Conservation (phyloP, 257 asterid genomes). For the Knoxia roxburghii region DNA sequence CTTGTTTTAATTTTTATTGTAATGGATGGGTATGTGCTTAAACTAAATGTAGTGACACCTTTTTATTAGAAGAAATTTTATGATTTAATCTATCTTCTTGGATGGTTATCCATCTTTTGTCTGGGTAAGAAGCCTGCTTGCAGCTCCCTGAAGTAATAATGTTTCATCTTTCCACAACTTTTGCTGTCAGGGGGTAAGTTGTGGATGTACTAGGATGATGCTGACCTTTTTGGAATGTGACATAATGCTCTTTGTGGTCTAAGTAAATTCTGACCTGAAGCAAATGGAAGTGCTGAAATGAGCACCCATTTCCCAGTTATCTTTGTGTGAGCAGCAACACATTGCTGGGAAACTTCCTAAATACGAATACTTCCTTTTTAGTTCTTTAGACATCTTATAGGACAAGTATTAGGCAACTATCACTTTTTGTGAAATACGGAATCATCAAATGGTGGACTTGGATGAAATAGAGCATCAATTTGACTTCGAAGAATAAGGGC, state of each 20-base stretch:
- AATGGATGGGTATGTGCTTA: not conserved
- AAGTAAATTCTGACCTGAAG: not conserved
- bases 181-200: not conserved
- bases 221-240: not conserved
- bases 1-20: not conserved
- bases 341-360: not conserved
- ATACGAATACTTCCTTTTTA: not conserved
- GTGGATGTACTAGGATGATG: not conserved
- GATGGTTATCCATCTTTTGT: not conserved
- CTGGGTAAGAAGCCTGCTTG: not conserved
- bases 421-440: too few species aligned
- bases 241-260: not conserved
- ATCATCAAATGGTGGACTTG: not conserved
- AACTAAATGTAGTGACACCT: not conserved
- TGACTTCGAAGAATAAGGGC: not conserved
- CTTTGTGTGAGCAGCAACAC: not conserved
- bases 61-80: not conserved
- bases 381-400: not conserved
- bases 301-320: not conserved
- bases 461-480: not conserved
- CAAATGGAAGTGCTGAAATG: not conserved
- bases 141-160: not conserved
- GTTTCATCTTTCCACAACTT: not conserved
- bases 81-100: not conserved
- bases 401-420: not conserved